Percentiles rank a stretch among this genome's conserved stretches.
phyloP scores from a whole-genome alignment of 148 eudicot species.

The Cornus suecica region DNA sequence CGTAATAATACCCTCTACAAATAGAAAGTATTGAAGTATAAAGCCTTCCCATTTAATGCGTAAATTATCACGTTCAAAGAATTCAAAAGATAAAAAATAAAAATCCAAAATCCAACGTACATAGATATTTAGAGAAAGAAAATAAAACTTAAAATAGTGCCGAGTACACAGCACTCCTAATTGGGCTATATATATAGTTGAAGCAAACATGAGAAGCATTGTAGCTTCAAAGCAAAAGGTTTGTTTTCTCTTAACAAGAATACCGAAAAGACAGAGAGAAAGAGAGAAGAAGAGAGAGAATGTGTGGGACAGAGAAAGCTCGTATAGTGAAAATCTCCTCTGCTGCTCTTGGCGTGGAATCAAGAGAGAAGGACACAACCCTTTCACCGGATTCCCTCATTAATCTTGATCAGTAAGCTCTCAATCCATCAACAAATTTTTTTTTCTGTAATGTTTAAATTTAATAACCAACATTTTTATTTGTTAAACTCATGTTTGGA shows the following conservation, averaged over 20 bases:
- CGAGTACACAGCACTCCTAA: neutral
- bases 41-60: no score
- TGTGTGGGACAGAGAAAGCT: constrained; percentile 20
- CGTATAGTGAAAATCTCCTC: constrained; percentile 6
- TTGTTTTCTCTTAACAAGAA: neutral
- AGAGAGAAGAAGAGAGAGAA: constrained; percentile 11
- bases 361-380: constrained; percentile 11
- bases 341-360: neutral
- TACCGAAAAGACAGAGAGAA: neutral
- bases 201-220: neutral
- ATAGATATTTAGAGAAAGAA: no score
- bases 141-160: no score
- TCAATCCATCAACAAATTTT: no score
- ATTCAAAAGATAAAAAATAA: no score
- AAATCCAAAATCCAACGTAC: no score
- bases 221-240: neutral
- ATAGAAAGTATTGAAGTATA: no score
- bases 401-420: constrained; percentile 40
- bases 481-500: no score
- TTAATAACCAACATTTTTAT: no score
- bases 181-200: neutral
- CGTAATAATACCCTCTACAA: no score
- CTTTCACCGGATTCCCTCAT: constrained; percentile 11
- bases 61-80: no score
- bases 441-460: no score